Evolutionary conservation across 805 yeast species (phyloP), one percentile per base, ranked within the genome.

Genomic region (Nakazawaea populi): DNA sequence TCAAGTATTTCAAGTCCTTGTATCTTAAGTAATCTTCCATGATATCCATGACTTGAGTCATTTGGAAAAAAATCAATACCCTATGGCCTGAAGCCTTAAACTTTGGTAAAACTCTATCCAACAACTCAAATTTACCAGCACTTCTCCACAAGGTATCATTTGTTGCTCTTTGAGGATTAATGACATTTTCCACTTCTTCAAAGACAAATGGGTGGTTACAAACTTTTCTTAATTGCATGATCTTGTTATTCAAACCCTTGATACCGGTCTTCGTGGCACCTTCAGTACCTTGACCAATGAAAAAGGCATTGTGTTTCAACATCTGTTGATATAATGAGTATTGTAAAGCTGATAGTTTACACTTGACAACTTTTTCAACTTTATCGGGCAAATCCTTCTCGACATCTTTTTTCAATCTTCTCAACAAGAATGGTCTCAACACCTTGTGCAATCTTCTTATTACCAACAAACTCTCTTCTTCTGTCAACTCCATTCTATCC

Each of bases 21-120:
- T 78, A 75, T 58, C 91, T 74, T 60, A 87, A 71, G 64, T 79
- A 87, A 66, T 87, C 95, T 66, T 87, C 95, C 90, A 87, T 87
- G 41, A 87, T 87, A 63, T 87, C 89, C 95, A 87, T 87, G 49
- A 87, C 88, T 62, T 85, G 89, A 0, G 95, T 87, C 95, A 87
- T 87, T 68, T 87, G 95, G 72, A 87, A 87, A 61, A 87, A 87
- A 66, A 87, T 83, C 66, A 87, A 74, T 4, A 87, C 89, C 63
- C 91, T 75, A 62, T 87, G 95, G 2, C 90, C 90, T 5, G 84
- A 71, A 0, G 79, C 84, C 57, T 83, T 80, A 62, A 85, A 82
- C 63, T 87, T 87, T 10, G 92, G 90, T 59, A 87, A 71, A 12
- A 87, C 74, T 54, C 91, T 71, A 64, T 86, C 92, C 55, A 88